Evolutionary conservation across 1,284 basidiomycete species (phyloP).

Genomic region (Ceraceosorus guamensis): DNA sequence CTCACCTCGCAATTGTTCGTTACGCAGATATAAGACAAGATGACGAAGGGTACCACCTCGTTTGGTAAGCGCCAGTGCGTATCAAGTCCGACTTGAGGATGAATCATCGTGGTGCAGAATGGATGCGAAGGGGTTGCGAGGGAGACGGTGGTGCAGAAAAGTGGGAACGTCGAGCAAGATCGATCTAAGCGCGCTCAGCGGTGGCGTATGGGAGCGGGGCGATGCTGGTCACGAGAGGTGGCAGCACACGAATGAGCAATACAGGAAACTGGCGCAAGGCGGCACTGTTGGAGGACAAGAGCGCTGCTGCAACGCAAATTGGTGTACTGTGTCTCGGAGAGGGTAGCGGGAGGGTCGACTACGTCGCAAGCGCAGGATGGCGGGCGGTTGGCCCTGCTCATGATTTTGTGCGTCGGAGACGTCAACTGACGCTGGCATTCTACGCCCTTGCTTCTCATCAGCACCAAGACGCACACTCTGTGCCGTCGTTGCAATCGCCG

Average conservation of each 20-base stretch:
- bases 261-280: too few species aligned
- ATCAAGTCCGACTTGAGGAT: slow-evolving; percentile 6
- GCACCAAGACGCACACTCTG: slow-evolving; percentile 91
- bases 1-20: not conserved
- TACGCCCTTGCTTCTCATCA: slow-evolving; percentile 51
- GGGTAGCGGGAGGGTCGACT: too few species aligned
- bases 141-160: not conserved
- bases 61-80: slow-evolving; percentile 50
- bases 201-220: too few species aligned
- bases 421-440: not conserved
- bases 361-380: too few species aligned
- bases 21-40: not conserved
- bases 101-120: not conserved
- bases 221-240: too few species aligned
- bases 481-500: slow-evolving; percentile 79
- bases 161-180: not conserved
- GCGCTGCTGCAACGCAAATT: too few species aligned
- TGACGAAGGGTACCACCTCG: slow-evolving; percentile 46
- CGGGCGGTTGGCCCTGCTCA: too few species aligned
- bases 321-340: too few species aligned
- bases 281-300: too few species aligned
- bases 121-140: not conserved
- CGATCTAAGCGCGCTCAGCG: too few species aligned
- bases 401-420: too few species aligned
- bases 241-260: too few species aligned